Evolutionary conservation across 2,329 filamentous ascomycete species (phyloP), one percentile per base, ranked within the genome.

Genomic region (Chaetomium sp.): DNA sequence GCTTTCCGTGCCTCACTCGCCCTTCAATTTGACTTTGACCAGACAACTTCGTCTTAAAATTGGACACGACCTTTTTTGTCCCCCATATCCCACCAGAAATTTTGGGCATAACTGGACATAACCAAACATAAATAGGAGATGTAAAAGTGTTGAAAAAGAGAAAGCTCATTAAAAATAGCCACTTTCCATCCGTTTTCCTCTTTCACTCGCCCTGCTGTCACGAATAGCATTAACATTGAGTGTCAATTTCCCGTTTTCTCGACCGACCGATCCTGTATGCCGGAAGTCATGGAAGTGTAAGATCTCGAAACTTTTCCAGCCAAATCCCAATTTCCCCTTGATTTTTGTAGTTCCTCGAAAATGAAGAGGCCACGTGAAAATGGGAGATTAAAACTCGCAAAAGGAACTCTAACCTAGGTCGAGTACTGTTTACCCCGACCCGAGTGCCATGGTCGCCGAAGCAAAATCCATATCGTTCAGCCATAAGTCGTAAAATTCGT

Each of bases 341-440:
- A 59, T 55, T 5, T 48, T 51, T 46, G n/a, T 37, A n/a, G 10
- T 48, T 49, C 45, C 37, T 10, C 32, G 11, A 49, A 54, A 53
- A 46, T 38, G 46, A 53, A 57, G 52, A 49, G 41, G 54, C 41
- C 19, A 33, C 37, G 52, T 49, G 19, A 32, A 19, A 41, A 54
- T 53, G 57, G 43, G 50, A 42, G 19, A 49, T 49, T 46, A 43
- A 47, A 45, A 51, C 43, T 47, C 49, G 50, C 36, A 33, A 36
- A 51, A 54, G 6, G 40, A 45, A 55, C 49, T 51, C 51, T 36
- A 37, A 33, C 5, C 52, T 32, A 19, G 12, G 59, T 48, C 52
- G 59, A 62, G 60, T 61, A 47, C 60, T 59, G 60, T 62, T 59
- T 54, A 47, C 60, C 60, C 58, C 59, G 48, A 59, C 52, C 50